Evolutionary conservation across 2,329 filamentous ascomycete genomes (phyloP), one percentile per base, ranked within the genome.

Genomic region (Aspergillus sp.): DNA sequence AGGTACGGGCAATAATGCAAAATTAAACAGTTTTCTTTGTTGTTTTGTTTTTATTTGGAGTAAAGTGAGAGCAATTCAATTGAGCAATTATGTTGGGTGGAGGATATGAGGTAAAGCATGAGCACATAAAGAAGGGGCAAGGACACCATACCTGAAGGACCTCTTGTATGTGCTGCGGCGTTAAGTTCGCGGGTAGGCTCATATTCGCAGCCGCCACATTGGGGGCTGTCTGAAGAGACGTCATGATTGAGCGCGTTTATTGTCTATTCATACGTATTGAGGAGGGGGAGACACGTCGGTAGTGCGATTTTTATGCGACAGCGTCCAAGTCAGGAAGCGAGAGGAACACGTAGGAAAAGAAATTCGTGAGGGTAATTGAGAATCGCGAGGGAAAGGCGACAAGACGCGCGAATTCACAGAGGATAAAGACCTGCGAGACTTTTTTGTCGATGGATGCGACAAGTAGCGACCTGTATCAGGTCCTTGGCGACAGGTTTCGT

Each of bases 151-250:
- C 79, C 67, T 77, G 73, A 58, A 76, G 90, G 65, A 90, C 83
- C 68, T 91, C 89, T 75, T 93, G 89, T 43, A 92, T 84, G 72
- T 91, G 87, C 70, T 91, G 87, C 69, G 88, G 88, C 57, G 86
- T 93, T 69, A 92, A 81, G 73, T 87, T 87, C 37, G 82, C 79
- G 55, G 87, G 83, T 73, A 92, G 80, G 60, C 81, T 81, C 47
- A 78, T 81, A 67, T 84, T 85, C 63, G 84, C 84, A 72, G 88
- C 83, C 75, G 88, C 85, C 76, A 89, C 84, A 68, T 85, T 84
- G 63, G 88, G 85, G 64, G 87, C 82, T 69, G 86, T 78, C 79
- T 95, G 90, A 70, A 92, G 87, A 62, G 90, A 93, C 74, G 91
- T 88, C 91, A 96, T 96, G 70, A 59, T 83, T 76, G 64, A 66